phyloP scores from a whole-genome alignment of 2,329 filamentous ascomycete species.

The Monilinia aucupariae region DNA sequence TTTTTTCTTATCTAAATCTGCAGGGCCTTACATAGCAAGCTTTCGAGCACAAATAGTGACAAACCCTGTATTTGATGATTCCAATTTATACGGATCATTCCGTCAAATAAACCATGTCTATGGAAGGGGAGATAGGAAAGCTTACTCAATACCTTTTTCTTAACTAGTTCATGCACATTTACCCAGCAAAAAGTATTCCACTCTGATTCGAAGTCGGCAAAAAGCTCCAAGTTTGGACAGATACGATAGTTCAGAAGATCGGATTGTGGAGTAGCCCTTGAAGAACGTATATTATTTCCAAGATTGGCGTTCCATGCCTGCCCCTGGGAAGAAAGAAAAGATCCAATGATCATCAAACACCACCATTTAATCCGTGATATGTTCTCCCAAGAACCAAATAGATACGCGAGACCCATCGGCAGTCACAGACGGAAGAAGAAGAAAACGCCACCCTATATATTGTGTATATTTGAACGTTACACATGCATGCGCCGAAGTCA shows the following conservation, averaged over 20 bases:
- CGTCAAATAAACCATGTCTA: too few species aligned
- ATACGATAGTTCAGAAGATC: neutral
- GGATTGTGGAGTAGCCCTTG: neutral
- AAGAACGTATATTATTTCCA: neutral
- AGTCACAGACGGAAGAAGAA: neutral
- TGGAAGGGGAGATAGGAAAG: neutral
- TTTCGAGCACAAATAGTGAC: neutral
- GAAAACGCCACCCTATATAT: neutral
- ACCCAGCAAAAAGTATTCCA: neutral
- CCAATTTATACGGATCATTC: too few species aligned
- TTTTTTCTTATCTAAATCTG: too few species aligned
- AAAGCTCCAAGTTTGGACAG: neutral
- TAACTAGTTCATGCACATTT: neutral
- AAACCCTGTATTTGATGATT: neutral
- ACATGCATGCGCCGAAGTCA: neutral
- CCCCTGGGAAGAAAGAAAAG: neutral
- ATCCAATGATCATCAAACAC: neutral
- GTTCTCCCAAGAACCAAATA: too few species aligned
- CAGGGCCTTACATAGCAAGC: neutral
- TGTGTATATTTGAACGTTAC: neutral
- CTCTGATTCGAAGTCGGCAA: neutral
- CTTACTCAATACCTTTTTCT: neutral
- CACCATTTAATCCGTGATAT: neutral
- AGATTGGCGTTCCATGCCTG: neutral
- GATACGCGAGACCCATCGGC: neutral